Evolutionary conservation across 2,329 filamentous ascomycete genomes (phyloP), one percentile per base, ranked within the genome.

Genomic region (Apiospora marii): DNA sequence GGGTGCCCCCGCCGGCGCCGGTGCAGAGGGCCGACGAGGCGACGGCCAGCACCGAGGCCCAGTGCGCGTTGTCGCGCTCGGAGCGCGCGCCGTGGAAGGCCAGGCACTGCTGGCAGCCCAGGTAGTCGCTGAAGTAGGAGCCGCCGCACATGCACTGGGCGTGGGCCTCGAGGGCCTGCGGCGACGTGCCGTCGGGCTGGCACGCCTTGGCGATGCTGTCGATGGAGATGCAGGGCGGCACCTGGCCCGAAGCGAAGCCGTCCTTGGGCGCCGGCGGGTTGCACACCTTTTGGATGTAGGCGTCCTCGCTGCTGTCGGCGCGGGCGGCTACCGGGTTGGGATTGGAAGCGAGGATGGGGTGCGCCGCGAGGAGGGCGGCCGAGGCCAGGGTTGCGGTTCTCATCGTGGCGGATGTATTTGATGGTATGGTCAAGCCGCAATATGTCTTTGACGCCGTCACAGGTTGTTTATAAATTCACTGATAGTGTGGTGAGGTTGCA

Each of bases 71-170:
- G 71, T 82, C 81, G 24, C 77, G 80, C 73, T 81, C 79, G 37
- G 79, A 81, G 58, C 83, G 82, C 10, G 80, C 79, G 67, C 84
- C 84, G 76, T 86, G 84, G 19, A 82, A 76, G 58, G 78, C 79
- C 19, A 85, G 79, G 74, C 84, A 87, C 44, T 80, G 73, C 44
- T 84, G 81, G 76, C 84, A 87, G 69, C 80, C 82, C 13, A 78
- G 71, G 83, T 84, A 86, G 73, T 85, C 82, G 41, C 74, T 49
- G 77, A 87, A 87, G 79, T 81, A 85, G 72, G 79, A 82, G 49
- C 84, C 82, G 13, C 77, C 77, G 78, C 85, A 87, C 79, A 85
- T 83, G 77, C 84, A 84, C 75, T 81, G 73, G 19, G 80, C 79
- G 75, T 80, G 77, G 0, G 80, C 79, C 24, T 76, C 61, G 49